A percentile compares a stretch with the other conserved stretches of the same genome.
Conservation (phyloP, 106 monocot species). For the Posidonia australis region DNA sequence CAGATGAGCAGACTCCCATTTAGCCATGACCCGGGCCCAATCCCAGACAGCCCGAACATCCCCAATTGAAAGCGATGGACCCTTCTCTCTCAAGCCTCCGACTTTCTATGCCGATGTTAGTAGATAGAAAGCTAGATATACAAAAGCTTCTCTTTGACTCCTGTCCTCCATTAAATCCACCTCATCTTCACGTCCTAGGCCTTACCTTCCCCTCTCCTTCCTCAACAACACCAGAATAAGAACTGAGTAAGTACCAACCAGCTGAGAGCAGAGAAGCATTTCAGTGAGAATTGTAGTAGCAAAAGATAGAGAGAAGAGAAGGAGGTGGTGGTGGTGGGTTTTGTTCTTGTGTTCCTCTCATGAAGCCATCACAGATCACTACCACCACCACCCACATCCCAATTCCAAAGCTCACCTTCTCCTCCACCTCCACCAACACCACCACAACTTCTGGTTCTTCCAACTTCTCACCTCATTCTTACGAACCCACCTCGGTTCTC, state of each 20-base stretch:
- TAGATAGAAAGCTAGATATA: background rate
- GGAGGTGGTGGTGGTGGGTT: background rate
- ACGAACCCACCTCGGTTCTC: constrained; percentile 83
- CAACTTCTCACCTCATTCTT: too few relatives aligned
- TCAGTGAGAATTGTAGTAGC: too few relatives aligned
- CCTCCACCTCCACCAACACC: background rate
- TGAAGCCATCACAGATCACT: constrained; percentile 4
- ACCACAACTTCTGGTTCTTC: background rate
- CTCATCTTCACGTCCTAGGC: too few relatives aligned
- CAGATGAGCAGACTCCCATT: too few relatives aligned
- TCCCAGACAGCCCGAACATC: too few relatives aligned
- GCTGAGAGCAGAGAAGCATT: too few relatives aligned
- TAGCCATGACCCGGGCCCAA: too few relatives aligned
- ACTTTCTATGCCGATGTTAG: too few relatives aligned
- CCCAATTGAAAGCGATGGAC: background rate
- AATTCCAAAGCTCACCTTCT: constrained; percentile 6
- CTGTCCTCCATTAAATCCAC: constrained; percentile 6
- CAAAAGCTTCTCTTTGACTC: constrained; percentile 16
- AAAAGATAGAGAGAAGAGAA: too few relatives aligned
- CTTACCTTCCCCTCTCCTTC: background rate
- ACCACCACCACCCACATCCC: background rate
- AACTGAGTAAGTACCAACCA: too few relatives aligned
- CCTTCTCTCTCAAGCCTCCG: background rate
- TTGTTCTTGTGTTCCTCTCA: background rate
- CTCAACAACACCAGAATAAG: too few relatives aligned